Evolutionary conservation across 257 asterid species (phyloP), one percentile per base, ranked within the genome.

Genomic region (Gentiana straminea): DNA sequence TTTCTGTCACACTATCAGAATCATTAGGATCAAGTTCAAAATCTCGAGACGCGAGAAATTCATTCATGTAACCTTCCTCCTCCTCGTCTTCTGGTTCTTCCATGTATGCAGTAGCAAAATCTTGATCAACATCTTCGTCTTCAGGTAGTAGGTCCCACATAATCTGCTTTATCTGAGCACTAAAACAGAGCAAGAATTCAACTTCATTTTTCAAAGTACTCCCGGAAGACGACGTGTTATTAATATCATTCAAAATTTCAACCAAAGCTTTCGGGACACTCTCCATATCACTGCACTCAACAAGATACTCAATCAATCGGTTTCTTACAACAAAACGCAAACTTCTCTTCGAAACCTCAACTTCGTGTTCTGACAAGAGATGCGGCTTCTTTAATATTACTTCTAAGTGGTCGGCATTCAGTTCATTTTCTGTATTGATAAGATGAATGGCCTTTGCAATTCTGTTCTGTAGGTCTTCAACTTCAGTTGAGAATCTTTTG

Each of bases 141-240:
- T 72, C 75, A 46, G 76, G 72, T 69, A 72, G 75, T 50, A 64
- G 55, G 68, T 80, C 78, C 73, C 79, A 75, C 7, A 83, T 69
- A 66, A 85, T 75, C 73, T 79, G 90, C 77, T 85, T 92, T 36
- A 75, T 79, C 77, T 83, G 94, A 74, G 97, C 93, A 72, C 95
- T 85, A 54, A 88, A 33, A 63, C 60, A 60, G 58, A 83, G 69
- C 37, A 88, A 73, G 61, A 59, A 68, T 62, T 83, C 80, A 38
- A 83, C 67, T 50, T 65, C 78, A 55, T 80, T 79, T 51, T 73
- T 64, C 59, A 65, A 65, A 73, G 48, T 62, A 73, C 61, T 71
- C 54, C n/a, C 68, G 35, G 37, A 35, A 48, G 58, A 57, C 33
- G 52, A 56, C 68, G 66, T 70, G 61, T 61, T 64, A 57, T 78